Base-by-base conservation (phyloP, 192 early-diverging fungal species). In the Umbelopsis ramanniana region DNA sequence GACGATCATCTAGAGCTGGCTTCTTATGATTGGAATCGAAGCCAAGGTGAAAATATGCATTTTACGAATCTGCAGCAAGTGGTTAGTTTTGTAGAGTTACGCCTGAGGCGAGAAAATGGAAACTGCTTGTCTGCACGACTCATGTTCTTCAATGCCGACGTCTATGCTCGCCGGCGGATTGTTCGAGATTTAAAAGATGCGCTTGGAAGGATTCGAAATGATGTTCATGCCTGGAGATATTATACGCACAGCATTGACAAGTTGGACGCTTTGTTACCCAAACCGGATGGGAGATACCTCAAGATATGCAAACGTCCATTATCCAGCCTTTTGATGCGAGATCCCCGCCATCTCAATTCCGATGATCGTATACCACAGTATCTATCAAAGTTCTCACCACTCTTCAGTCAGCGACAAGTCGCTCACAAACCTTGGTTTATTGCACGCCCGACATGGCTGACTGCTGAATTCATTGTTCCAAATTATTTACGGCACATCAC, bases 401-500 rank as follows among this genome's bases (percentile, higher is more conserved):
- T 63, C 4, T 63, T 37, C 33, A 63, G 57, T 37, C 57, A 63
- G 26, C 26, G 57, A 19, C 57, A 63, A 26, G 57, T 63, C 14
- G 57, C 57, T 37, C 29, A 46, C 15, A 72, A 55, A 55, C 70
- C 60, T 47, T 81, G 79, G 79, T 72, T 74, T n/a, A 72, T 68
- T 11, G 67, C 73, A 7, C 69, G 73, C 37, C 53, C 75, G 0
- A 54, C 77, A 15, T 75, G 73, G 43, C 19, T 77, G 5, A 77
- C 72, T 9, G 72, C 75, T 6, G 79, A 83, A 29, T 85, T 70
- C 17, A 80, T 89, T 35, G 70, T 84, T 11, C 75, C 77, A 46
- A 86, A 83, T 29, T 89, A 89, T 57, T 52, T 89, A 29, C 68
- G 76, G 10, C 84, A 85, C 63, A 78, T 72, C 12, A 70, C 78